These are phyloP conservation scores for Cladosporium sp. DNA, from an alignment of 2,329 filamentous ascomycete genomes.

Conservation along the genomic window DNA sequence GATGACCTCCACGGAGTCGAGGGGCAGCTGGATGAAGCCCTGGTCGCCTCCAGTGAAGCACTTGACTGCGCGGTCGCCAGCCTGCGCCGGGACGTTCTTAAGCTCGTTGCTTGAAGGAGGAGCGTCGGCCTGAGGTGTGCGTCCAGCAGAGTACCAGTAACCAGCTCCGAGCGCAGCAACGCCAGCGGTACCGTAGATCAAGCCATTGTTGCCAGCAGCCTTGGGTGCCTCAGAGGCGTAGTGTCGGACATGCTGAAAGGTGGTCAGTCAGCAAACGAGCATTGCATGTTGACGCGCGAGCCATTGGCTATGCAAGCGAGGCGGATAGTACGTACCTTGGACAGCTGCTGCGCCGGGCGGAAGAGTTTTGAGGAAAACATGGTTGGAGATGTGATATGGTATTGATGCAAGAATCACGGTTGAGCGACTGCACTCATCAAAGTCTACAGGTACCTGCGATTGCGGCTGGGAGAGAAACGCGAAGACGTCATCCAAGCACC, in stretches of 20 bases:
- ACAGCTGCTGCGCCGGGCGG: conserved; percentile 45
- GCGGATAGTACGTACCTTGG: conserved; percentile 29
- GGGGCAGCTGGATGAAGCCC: conserved; percentile 79
- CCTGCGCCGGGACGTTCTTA: conserved; percentile 44
- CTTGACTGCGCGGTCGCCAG: conserved; percentile 41
- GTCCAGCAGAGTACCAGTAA: conserved; percentile 50
- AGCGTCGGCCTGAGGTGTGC: conserved; percentile 36
- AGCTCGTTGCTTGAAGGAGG: conserved; percentile 34
- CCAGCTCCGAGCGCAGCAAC: conserved; percentile 61
- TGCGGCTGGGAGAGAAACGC: not conserved
- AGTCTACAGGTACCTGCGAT: conserved; percentile 5
- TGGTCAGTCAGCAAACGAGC: conserved; percentile 26
- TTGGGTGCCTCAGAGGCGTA: conserved; percentile 68
- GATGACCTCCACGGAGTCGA: conserved; percentile 75
- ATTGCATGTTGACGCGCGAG: not conserved
- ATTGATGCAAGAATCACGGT: not conserved
- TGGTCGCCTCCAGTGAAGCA: conserved; percentile 83
- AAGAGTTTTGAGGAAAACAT: conserved; percentile 37
- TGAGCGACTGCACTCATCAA: not conserved
- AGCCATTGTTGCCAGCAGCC: conserved; percentile 59
- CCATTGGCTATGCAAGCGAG: conserved; percentile 9
- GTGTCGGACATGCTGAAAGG: conserved; percentile 61
- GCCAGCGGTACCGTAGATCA: conserved; percentile 64
- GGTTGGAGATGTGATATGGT: conserved; percentile 2
- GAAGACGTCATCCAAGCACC: conserved; percentile 3